phyloP scores from a whole-genome alignment of 2,329 filamentous ascomycete species.

The Aspergillus quadrilineatus region DNA sequence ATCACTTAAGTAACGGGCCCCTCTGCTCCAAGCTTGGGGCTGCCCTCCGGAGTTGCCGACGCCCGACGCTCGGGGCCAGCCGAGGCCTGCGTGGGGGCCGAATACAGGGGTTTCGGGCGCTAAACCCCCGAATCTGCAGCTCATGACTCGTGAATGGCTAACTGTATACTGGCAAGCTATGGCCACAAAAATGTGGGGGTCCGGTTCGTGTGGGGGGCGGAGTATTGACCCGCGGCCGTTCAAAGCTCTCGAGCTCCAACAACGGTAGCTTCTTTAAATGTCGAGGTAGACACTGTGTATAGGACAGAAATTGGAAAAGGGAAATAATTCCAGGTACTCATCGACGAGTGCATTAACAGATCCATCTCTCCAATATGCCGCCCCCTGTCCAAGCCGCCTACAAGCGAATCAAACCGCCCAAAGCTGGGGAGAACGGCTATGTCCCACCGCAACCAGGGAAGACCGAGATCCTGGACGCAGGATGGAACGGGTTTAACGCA shows the following conservation, averaged over 20 bases:
- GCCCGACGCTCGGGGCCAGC: background rate
- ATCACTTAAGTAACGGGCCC: constrained; percentile 11
- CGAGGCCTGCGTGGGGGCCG: background rate
- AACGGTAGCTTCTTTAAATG: background rate
- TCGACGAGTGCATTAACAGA: background rate
- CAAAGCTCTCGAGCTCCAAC: background rate
- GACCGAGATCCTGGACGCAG: constrained; percentile 39
- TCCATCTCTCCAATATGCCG: constrained; percentile 26
- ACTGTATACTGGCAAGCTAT: too few species aligned
- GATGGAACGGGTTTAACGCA: constrained; percentile 39
- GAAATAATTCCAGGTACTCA: background rate
- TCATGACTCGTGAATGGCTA: too few species aligned
- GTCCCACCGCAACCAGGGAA: constrained; percentile 39
- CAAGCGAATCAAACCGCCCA: constrained; percentile 27
- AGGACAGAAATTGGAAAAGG: too few species aligned
- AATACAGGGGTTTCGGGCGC: background rate
- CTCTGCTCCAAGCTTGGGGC: background rate
- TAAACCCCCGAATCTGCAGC: background rate
- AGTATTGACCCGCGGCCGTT: background rate
- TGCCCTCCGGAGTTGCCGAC: background rate
- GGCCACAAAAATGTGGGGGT: background rate
- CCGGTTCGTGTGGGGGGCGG: background rate
- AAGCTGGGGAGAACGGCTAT: constrained; percentile 44
- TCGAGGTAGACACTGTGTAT: too few species aligned
- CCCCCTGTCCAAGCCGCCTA: constrained; percentile 31